These are phyloP conservation scores for Gossypium schwendimanii DNA, from an alignment of 441 rosid genomes.

Conservation along the genomic window DNA sequence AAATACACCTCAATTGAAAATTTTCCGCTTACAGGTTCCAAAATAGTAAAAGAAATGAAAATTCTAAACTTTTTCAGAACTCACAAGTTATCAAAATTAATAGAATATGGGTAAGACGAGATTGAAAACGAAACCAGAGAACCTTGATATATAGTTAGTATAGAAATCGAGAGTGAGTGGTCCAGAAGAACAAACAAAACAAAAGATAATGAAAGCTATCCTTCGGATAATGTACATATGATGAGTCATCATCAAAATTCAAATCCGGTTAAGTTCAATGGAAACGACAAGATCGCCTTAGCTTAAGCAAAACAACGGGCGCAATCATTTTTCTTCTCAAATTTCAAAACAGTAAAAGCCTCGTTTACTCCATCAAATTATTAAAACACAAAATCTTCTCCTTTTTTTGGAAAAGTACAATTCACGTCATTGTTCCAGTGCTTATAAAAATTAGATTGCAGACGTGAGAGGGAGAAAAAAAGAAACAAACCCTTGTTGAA, in stretches of 20 bases:
- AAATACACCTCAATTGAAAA: neutral
- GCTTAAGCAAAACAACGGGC: slow-evolving; percentile 3
- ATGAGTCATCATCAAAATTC: slow-evolving; percentile 19
- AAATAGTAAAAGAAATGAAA: neutral
- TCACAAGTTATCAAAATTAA: slow-evolving; percentile 3
- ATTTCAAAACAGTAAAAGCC: slow-evolving; percentile 6
- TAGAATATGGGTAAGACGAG: slow-evolving; percentile 7
- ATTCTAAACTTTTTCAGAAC: slow-evolving; percentile 4
- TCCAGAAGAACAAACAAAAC: slow-evolving; percentile 16
- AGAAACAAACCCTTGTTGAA: neutral
- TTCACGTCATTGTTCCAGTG: too few relatives aligned
- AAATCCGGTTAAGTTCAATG: slow-evolving; percentile 13
- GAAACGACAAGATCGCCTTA: slow-evolving; percentile 27
- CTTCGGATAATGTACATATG: slow-evolving; percentile 21
- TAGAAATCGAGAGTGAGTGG: slow-evolving; percentile 21
- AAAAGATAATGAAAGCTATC: slow-evolving; percentile 10
- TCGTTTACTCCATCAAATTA: slow-evolving; percentile 8
- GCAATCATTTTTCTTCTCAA: slow-evolving; percentile 15
- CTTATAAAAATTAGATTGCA: neutral
- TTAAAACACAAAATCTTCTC: neutral
- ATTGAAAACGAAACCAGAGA: slow-evolving; percentile 1
- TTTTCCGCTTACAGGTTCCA: neutral
- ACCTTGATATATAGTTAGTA: neutral
- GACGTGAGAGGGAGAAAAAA: neutral
- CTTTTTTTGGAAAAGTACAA: neutral